Evolutionary conservation across 2,329 filamentous ascomycete species (phyloP), one percentile per base, ranked within the genome.

Genomic region (Colletotrichum gigasporum): DNA sequence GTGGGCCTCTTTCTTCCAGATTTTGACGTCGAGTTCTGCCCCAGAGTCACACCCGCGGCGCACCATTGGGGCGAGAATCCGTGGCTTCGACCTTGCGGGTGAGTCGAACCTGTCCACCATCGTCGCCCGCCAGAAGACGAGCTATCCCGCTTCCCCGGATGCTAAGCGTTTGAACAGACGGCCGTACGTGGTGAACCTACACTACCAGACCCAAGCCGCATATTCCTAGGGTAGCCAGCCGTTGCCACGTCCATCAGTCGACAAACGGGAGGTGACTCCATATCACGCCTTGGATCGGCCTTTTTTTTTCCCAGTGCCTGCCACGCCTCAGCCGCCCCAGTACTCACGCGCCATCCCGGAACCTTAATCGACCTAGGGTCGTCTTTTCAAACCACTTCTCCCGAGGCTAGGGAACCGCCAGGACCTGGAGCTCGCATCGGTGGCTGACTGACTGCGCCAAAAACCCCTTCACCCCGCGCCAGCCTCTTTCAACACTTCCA

Each of bases 291-390:
- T 63, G 37, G 37, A 57, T 42, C 52, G 30, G 44, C 44, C 52
- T 62, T 30, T 51, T 47, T n/a, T n/a, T 24, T 51, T 47, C 44
- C 16, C 16, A 63, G 16, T 51, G 30, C 44, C 48, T 56, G 45
- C 62, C 58, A 63, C 59, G 59, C 63, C 44, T 56, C 63, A 51
- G 44, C 58, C 59, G 39, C 37, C 51, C 39, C 44, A 64, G 41
- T 18, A 22, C 58, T 57, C 57, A 63, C 44, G 30, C 63, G 58
- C 58, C 63, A 62, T 65, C 59, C 63, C 63, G 44, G 57, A 65
- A 57, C 63, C 58, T 63, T 65, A 57, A 63, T 52, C 44, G 28
- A 65, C 48, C 50, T 41, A 37, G 34, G 42, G 34, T 39, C 35
- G 35, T 47, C 44, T 57, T 57, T 57, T 39, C 44, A 57, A 65